Base-by-base conservation (phyloP, 495 filamentous ascomycete species). In the Aspergillus avenaceus region DNA sequence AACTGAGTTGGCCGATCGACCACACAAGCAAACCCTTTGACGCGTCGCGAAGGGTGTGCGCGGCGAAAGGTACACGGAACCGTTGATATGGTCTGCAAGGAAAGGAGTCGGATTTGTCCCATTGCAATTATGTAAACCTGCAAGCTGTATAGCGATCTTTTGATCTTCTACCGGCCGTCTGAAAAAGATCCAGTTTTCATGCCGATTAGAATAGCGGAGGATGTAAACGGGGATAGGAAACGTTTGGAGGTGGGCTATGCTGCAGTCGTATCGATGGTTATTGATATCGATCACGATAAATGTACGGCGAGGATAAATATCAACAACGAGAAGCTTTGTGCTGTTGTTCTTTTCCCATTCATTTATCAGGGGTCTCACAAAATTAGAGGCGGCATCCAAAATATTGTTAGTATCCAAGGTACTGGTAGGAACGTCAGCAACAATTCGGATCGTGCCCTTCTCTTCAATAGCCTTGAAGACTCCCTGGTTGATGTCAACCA, bases 211-310 rank as follows among this genome's bases (percentile, higher is more conserved):
- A 4, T 42, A n/a, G 5, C 47, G 36, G 19, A 50, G 25, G 9
- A 32, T 41, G 37, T 50, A 43, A 14, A 50, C 36, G 7, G 36
- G 47, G 24, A 50, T 43, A n/a, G 47, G 24, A 32, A 42, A 31
- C 4, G 9, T 22, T 19, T 50, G 47, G 1, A 4, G 13, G 16
- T 50, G 47, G 26, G 47, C 47, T 16, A 5, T 42, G 8, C 21
- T 11, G 34, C 21, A 50, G 24, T 50, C 37, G 23, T 50, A 42
- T 31, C 24, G 37, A 14, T 22, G n/a, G 14, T 50, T 50, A n/a
- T 50, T 50, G 14, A 50, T 29, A 28, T 50, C 47, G 34, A 42
- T 31, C 21, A 41, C 47, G 19, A 41, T 32, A 19, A 42, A 50
- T 22, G 36, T 40, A 31, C 43, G 47, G n/a, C 47, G 47, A 1